Evolutionary conservation across 768 basidiomycete species (phyloP).

Genomic region (Boletus rubescentipes): DNA sequence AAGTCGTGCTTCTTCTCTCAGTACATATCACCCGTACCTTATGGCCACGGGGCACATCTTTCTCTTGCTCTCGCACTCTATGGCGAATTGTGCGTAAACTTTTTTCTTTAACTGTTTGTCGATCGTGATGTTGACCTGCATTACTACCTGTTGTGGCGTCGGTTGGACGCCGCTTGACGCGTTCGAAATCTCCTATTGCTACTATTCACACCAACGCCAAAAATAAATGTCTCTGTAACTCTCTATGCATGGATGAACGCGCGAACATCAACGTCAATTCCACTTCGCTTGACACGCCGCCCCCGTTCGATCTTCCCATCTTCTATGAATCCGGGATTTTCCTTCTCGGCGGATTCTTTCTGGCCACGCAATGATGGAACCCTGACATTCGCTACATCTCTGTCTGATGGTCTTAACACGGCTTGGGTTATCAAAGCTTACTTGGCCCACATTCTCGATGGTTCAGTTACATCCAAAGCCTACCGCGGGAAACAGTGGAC

Average conservation of each 20-base stretch:
- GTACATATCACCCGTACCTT: constrained; percentile 44
- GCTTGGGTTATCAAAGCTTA: constrained; percentile 39
- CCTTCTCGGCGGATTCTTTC: constrained; percentile 13
- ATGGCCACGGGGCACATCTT: constrained; percentile 60
- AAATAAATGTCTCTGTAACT: constrained; percentile 16
- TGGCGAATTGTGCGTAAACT: constrained; percentile 55
- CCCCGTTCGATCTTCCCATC: constrained; percentile 9
- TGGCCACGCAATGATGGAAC: constrained; percentile 7
- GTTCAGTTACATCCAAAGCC: constrained; percentile 64
- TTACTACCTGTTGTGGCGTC: constrained; percentile 8
- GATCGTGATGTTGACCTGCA: constrained; percentile 5
- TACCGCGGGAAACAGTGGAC: constrained; percentile 52
- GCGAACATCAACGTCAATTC: constrained; percentile 21
- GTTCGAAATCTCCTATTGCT: constrained; percentile 6
- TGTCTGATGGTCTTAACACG: constrained; percentile 4
- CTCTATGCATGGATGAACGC: constrained; percentile 15
- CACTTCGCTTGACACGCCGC: constrained; percentile 19
- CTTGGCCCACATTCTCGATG: constrained; percentile 52
- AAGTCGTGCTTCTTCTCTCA: constrained; percentile 50
- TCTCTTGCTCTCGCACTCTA: constrained; percentile 64
- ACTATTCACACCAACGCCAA: constrained; percentile 13
- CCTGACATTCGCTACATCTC: background rate
- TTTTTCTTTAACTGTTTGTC: background rate
- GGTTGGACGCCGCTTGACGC: constrained; percentile 13
- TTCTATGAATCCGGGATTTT: constrained; percentile 29